A percentile compares a stretch with the other conserved stretches of the same genome.
Evolutionary conservation across 805 yeast genomes (phyloP).

Genomic region (Yamadazyma olivae): DNA sequence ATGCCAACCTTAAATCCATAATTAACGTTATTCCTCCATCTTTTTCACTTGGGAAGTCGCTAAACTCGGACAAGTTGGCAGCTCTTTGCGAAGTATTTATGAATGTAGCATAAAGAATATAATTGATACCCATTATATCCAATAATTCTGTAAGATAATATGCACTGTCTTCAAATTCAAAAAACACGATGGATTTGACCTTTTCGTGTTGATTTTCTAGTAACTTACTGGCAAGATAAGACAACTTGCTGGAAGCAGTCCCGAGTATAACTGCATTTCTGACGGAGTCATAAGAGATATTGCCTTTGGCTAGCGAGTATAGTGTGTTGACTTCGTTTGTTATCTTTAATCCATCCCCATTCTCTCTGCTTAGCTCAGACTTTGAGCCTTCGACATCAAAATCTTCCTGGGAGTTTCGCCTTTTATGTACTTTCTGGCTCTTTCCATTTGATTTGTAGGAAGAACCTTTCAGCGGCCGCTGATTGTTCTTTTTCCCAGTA

Average conservation of each 20-base stretch:
- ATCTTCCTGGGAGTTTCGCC: conserved; percentile 3
- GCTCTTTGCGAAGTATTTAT: conserved; percentile 50
- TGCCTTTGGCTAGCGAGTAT: conserved; percentile 12
- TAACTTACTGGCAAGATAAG: conserved; percentile 54
- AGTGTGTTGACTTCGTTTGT: conserved; percentile 22
- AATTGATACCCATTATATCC: conserved; percentile 58
- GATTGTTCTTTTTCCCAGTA: background rate
- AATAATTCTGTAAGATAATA: conserved; percentile 62
- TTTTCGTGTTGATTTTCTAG: conserved; percentile 47
- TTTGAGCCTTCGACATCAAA: conserved; percentile 6
- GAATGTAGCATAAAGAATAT: conserved; percentile 63
- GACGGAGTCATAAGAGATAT: conserved; percentile 13
- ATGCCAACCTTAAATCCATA: conserved; percentile 66
- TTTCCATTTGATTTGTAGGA: background rate
- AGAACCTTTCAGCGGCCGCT: background rate
- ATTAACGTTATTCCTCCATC: conserved; percentile 52
- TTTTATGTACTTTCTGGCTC: conserved; percentile 1
- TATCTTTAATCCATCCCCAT: conserved; percentile 18
- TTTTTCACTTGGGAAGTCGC: conserved; percentile 27
- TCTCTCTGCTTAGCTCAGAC: conserved; percentile 13
- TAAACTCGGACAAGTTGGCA: conserved; percentile 49
- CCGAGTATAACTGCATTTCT: conserved; percentile 49
- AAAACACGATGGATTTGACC: conserved; percentile 60
- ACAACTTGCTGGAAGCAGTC: conserved; percentile 60
- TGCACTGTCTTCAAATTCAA: conserved; percentile 70